Base-by-base conservation (phyloP, 257 asterid genomes). In the Solanum dulcamara region DNA sequence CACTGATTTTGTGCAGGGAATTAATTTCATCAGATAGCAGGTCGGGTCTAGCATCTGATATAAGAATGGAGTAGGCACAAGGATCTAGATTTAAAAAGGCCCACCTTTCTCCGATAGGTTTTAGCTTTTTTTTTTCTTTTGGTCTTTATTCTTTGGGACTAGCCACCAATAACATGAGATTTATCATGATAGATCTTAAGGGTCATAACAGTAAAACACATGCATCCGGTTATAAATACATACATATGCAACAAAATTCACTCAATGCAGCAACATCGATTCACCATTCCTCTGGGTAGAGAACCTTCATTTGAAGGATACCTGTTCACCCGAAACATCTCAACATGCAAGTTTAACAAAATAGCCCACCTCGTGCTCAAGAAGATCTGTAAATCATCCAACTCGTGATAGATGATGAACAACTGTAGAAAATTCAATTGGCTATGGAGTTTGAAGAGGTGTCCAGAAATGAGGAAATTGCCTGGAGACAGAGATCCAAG, bases 321-420 rank as follows among this genome's bases (percentile, higher is more conserved):
- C 99, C 93, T 97, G 93, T 94, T 97, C 88, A 97, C 97, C 38
- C 99, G 94, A 91, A 97, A 97, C 99, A 97, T 95, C 90, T 97
- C 98, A 67, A 95, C 99, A 57, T 97, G 99, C 94, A 97, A 91
- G 90, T 97, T 97, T 88, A 97, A 90, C 86, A 97, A 87, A 86
- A 97, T 97, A 66, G 98, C 98, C 99, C 99, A 97, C 92, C 98
- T 92, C 14, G 98, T 94, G 95, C 98, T 95, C 87, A 97, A 89
- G 86, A 97, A 97, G 87, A 95, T 93, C 99, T 97, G 98, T 86
- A 90, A 89, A n/a, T n/a, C n/a, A n/a, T n/a, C n/a, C n/a, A 3
- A 40, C 46, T 40, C 8, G 7, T 40, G 12, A 40, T 10, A 40
- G 11, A 1, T 40, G 46, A 40, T 9, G 46, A 9, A 40, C 8